Percentiles rank a stretch among this genome's conserved stretches.
phyloP scores from a whole-genome alignment of 257 asterid species.

The Salvia splendens region DNA sequence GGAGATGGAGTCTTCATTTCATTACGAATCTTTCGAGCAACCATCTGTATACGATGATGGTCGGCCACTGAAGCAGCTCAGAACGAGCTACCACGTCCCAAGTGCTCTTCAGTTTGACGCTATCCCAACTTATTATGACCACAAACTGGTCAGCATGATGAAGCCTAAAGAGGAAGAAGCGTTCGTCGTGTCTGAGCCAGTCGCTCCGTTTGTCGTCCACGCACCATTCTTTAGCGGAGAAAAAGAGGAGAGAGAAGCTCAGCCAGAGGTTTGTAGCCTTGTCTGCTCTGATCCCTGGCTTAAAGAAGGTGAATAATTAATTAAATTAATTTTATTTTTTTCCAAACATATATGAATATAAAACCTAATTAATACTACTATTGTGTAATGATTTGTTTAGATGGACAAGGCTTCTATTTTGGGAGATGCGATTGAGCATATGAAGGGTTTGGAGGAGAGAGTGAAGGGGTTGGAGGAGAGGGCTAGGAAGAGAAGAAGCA shows the following conservation, averaged over 20 bases:
- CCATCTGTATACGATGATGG: too few relatives aligned
- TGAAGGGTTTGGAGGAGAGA: slow-evolving; percentile 66
- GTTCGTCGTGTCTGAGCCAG: slow-evolving; percentile 14
- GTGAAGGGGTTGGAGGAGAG: slow-evolving; percentile 69
- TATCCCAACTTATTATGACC: too few relatives aligned
- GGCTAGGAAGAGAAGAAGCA: slow-evolving; percentile 41
- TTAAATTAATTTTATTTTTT: too few relatives aligned
- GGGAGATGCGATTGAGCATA: slow-evolving; percentile 72
- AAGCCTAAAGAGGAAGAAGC: slow-evolving; percentile 60
- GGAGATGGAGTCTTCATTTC: too few relatives aligned
- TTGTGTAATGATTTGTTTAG: slow-evolving; percentile 26
- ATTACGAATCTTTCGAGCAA: too few relatives aligned
- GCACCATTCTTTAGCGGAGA: slow-evolving; percentile 69
- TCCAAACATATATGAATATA: too few relatives aligned
- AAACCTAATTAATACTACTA: too few relatives aligned
- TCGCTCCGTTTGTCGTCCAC: slow-evolving; percentile 36
- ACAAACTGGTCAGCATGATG: not conserved
- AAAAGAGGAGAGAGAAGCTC: slow-evolving; percentile 74
- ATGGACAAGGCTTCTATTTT: slow-evolving; percentile 86
- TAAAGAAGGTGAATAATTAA: slow-evolving; percentile 56
- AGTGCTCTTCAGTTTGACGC: too few relatives aligned
- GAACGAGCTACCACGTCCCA: too few relatives aligned
- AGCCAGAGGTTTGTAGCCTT: slow-evolving; percentile 72
- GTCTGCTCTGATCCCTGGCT: slow-evolving; percentile 76
- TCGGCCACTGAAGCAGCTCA: too few relatives aligned